Base-by-base conservation (phyloP, 371 early-diverging fungal genomes). In the Mucor plumbeus region DNA sequence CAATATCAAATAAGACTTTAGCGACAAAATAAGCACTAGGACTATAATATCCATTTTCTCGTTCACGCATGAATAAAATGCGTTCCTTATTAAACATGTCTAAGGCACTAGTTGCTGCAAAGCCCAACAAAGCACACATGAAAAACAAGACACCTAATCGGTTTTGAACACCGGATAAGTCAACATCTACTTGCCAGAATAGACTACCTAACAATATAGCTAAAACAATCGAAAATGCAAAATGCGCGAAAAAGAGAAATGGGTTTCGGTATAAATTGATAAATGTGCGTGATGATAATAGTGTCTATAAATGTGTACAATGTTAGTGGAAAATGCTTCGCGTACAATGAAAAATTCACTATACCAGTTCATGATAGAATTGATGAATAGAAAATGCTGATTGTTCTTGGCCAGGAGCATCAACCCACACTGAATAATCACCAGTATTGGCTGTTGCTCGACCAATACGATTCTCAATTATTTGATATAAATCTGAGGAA, bases 131-230 rank as follows among this genome's bases (percentile, higher is more conserved):
- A 0, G 93, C 90, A 65, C 91, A 92, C 76, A 93, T 86, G 61
- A 95, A 94, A 71, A 94, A 93, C 68, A 94, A 77, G 9, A 89
- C 83, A 11, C 94, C 94, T 68, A 92, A 76, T 14, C 95, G 81
- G 70, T 95, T 95, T 74, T 95, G 94, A 59, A 93, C 90, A 36
- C 95, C 93, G 0, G 91, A 86, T 3, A 96, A 75, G 62, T 93
- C 89, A 63, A 87, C 85, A 47, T 90, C 88, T 4, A 94, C 88
- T 62, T 92, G 88, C 85, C 88, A 96, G 68, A 90, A 96, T 34
- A 95, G 69, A 3, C 85, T 73, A 8, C 96, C 96, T 13, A 90
- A 84, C 50, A 94, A 75, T 0, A 90, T 63, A 13, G 81, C 83
- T 14, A 80, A 44, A 0, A 73, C 17, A 21, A 75, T 53, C 6